Evolutionary conservation across 306 rosid genomes (phyloP), one percentile per base, ranked within the genome.

Genomic region (Dryas octopetala): DNA sequence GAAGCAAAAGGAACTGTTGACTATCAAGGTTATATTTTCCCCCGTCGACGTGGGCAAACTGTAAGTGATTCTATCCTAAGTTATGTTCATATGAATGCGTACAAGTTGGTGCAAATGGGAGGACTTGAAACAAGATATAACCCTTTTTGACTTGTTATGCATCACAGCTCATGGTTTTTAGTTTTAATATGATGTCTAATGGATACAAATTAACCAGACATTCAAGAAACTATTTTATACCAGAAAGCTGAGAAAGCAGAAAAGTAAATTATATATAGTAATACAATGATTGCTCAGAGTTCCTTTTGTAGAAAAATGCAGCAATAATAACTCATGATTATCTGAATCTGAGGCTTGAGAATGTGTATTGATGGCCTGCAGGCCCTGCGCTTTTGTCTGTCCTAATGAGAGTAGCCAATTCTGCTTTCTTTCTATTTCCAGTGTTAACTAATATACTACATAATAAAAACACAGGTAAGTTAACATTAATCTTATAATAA

Each of bases 1-100:
- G 98, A 95, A 74, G 89, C 82, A 48, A 95, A 91, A 75, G 98
- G 97, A 70, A 86, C 74, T 38, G 85, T 95, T 73, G 96, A 95
- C 79, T 95, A 95, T 81, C 98, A 91, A 90, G 98, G 98, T 76
- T 91, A 95, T 69, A 89, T 95, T 66, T 90, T 88, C 13, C 98
- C 98, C 51, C 91, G 92, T 26, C 78, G 84, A 62, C 89, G 93
- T 17, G 96, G 97, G 61, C 72, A 91, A 77, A 64, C 47, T 72
- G 98, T 94, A 79, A 91, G 98, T 86, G 52, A 57, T 70, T 68
- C 62, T 55, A 65, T 81, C 67, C 44, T 41, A 50, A 54, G 4
- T 19, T 76, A 28, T 65, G 43, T 68, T 41, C 19, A 71, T 62
- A 12, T 15, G 15, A 32, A 57, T 49, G 13, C 64, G 59, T 52